phyloP scores from a whole-genome alignment of 352 stramenopile species.

The Phytophthora colocasiae region DNA sequence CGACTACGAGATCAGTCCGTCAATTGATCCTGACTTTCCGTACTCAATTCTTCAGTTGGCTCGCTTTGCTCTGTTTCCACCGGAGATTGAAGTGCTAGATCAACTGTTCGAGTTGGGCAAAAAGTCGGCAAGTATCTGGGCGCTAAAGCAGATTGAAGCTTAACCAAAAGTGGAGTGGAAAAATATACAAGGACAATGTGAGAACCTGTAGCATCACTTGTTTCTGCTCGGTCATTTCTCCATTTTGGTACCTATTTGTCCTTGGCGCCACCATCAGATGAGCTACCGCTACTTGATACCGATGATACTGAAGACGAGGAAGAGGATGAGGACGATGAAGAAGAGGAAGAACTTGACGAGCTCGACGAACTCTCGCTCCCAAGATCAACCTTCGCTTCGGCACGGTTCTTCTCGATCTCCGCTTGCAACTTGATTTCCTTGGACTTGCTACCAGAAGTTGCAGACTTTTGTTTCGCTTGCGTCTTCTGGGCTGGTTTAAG shows the following conservation, averaged over 20 bases:
- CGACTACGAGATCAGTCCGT: constrained; percentile 85
- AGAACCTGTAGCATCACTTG: constrained; percentile 6
- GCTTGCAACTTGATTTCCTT: constrained; percentile 21
- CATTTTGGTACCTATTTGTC: constrained; percentile 10
- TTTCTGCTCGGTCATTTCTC: constrained; percentile 1
- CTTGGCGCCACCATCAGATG: constrained; percentile 45
- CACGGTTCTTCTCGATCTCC: constrained; percentile 37
- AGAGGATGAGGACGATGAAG: constrained; percentile 55
- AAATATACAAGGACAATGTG: background rate
- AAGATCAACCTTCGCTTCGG: constrained; percentile 32
- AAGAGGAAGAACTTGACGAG: constrained; percentile 52
- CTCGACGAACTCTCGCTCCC: constrained; percentile 63
- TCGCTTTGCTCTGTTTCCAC: constrained; percentile 67
- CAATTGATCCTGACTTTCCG: constrained; percentile 65
- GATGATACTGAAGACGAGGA: constrained; percentile 58
- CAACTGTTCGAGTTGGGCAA: constrained; percentile 70
- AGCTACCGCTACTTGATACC: constrained; percentile 62
- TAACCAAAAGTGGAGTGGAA: background rate
- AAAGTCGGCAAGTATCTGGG: constrained; percentile 59
- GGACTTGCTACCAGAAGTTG: constrained; percentile 7
- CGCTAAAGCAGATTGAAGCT: constrained; percentile 30
- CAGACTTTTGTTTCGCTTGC: constrained; percentile 18
- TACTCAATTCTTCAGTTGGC: constrained; percentile 62
- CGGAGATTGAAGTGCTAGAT: constrained; percentile 61
- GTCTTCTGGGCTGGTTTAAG: constrained; percentile 14